These are phyloP conservation scores for Plasmodium berghei DNA, from an alignment of 169 alveolate species.

Conservation along the genomic window DNA sequence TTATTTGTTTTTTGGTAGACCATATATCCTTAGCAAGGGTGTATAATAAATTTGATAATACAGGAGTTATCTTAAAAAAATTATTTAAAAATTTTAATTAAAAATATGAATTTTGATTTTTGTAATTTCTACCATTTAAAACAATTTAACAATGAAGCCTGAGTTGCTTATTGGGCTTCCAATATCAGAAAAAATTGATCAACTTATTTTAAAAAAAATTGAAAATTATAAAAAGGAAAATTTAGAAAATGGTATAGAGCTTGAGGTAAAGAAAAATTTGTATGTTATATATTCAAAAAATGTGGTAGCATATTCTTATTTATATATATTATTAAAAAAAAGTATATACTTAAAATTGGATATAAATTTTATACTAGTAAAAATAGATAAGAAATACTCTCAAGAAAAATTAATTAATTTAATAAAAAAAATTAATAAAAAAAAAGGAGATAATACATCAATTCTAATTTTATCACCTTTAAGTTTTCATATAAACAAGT, in stretches of 20 bases:
- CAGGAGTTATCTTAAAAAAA: too few relatives aligned
- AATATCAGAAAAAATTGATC: constrained; percentile 30
- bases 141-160: constrained; percentile 7
- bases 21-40: too few relatives aligned
- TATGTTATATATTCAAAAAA: constrained; percentile 45
- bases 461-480: constrained; percentile 42
- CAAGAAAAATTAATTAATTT: constrained; percentile 24
- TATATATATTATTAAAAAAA: constrained; percentile 43
- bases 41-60: too few relatives aligned
- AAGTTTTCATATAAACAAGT: constrained; percentile 57
- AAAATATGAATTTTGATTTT: too few relatives aligned
- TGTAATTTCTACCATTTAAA: too few relatives aligned
- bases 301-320: constrained; percentile 34
- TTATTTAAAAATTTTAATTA: too few relatives aligned
- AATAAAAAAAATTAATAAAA: constrained; percentile 41
- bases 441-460: constrained; percentile 1
- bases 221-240: constrained; percentile 8
- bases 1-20: too few relatives aligned
- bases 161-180: constrained; percentile 20
- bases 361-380: constrained; percentile 36
- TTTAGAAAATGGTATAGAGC: not conserved
- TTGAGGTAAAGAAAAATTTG: constrained; percentile 3
- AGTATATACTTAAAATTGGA: constrained; percentile 34
- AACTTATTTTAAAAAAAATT: constrained; percentile 22
- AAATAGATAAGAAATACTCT: constrained; percentile 6